A percentile compares a stretch with the other conserved stretches of the same genome.
Conservation (phyloP, 441 rosid genomes). For the Gossypium aridum region DNA sequence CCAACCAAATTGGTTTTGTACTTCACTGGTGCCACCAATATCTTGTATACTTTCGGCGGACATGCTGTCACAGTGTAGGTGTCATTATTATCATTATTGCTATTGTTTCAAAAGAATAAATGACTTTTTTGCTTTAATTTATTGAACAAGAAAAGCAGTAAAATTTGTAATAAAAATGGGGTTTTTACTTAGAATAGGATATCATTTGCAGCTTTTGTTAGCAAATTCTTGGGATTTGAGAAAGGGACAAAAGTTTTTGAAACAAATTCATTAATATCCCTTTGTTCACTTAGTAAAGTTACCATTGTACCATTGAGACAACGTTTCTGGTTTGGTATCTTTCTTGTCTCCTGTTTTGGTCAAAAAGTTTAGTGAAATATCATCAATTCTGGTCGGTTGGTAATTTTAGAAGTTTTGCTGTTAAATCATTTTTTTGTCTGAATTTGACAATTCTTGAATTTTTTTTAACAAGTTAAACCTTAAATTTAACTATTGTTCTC, state of each 20-base stretch:
- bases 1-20: slow-evolving; percentile 46
- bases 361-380: neutral
- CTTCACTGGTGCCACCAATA: slow-evolving; percentile 66
- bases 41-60: slow-evolving; percentile 56
- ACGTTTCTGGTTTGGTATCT: neutral
- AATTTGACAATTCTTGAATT: no score
- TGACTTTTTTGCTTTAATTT: slow-evolving; percentile 5
- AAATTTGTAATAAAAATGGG: neutral
- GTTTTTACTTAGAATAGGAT: neutral
- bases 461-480: no score
- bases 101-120: neutral
- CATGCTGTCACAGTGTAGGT: slow-evolving; percentile 63
- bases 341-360: slow-evolving; percentile 9
- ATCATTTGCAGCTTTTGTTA: slow-evolving; percentile 2
- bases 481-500: no score
- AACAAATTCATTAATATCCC: neutral
- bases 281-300: neutral
- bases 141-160: neutral
- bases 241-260: neutral
- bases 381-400: slow-evolving; percentile 1
- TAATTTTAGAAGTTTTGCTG: neutral
- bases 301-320: neutral
- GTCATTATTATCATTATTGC: neutral
- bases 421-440: no score
- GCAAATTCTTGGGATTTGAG: slow-evolving; percentile 11